Conservation (phyloP, 805 yeast genomes). For the Kodamaea jinghongensis region DNA sequence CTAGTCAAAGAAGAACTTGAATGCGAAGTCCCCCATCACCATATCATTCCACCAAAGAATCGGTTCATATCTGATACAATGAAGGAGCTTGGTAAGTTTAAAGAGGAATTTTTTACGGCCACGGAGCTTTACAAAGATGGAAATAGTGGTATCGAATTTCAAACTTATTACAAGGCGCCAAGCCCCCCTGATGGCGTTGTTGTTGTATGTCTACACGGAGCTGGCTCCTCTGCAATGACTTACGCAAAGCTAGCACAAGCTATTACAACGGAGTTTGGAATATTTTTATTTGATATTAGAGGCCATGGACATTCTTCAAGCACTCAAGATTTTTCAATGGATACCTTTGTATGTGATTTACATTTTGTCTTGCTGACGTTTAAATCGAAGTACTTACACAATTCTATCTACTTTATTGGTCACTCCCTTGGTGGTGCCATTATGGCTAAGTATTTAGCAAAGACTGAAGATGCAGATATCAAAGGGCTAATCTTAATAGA, state of each 20-base stretch:
- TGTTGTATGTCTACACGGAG: conserved; percentile 87
- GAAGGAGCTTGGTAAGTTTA: conserved; percentile 9
- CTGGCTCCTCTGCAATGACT: conserved; percentile 84
- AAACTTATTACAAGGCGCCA: conserved; percentile 62
- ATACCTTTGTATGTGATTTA: conserved; percentile 59
- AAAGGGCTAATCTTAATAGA: conserved; percentile 80
- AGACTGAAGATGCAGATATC: conserved; percentile 18
- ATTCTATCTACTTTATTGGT: conserved; percentile 61
- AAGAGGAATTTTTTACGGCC: conserved; percentile 14
- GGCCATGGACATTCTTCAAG: conserved; percentile 66
- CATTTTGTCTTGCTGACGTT: conserved; percentile 44
- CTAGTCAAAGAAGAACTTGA: conserved; percentile 5
- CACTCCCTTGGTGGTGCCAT: conserved; percentile 94
- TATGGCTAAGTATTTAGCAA: conserved; percentile 49
- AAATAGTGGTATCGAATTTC: conserved; percentile 14
- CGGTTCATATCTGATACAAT: too few species aligned
- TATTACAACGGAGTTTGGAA: conserved; percentile 46
- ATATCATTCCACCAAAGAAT: too few species aligned
- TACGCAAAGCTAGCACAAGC: conserved; percentile 55
- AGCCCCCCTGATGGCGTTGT: conserved; percentile 43
- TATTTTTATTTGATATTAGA: conserved; percentile 73
- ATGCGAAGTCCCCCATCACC: too few species aligned
- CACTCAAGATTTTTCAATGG: conserved; percentile 40
- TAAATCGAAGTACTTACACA: background rate
- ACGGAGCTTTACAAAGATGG: conserved; percentile 16